Conservation (phyloP, 2,329 filamentous ascomycete species). For the Xylaria sp. region DNA sequence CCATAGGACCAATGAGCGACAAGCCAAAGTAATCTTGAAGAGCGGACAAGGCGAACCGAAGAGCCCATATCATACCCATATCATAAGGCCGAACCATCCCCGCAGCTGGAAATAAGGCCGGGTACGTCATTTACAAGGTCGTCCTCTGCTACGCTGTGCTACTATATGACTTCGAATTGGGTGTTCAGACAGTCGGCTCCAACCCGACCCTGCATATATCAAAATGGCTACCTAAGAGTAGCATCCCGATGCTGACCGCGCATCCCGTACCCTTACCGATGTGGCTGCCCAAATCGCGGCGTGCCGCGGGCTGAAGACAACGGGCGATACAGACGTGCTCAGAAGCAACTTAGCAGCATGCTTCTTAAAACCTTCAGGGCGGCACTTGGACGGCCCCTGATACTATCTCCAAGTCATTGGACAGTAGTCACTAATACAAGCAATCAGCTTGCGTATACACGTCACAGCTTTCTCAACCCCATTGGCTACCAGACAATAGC, state of each 20-base stretch:
- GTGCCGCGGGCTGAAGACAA: constrained; percentile 1
- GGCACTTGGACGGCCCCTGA: constrained; percentile 4
- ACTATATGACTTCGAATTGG: neutral
- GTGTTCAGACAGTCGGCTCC: neutral
- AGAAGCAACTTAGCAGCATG: constrained; percentile 13
- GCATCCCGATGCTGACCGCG: constrained; percentile 27
- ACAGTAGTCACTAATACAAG: constrained; percentile 11
- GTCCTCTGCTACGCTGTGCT: neutral
- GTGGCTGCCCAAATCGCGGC: neutral
- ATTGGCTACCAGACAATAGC: constrained; percentile 18
- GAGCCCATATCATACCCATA: neutral
- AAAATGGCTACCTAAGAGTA: constrained; percentile 9
- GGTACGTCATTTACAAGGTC: constrained; percentile 3
- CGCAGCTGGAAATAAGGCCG: neutral
- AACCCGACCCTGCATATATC: neutral
- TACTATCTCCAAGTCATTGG: constrained; percentile 10
- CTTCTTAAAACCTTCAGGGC: constrained; percentile 24
- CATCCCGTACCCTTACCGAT: constrained; percentile 6
- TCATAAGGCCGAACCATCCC: constrained; percentile 11
- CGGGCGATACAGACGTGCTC: neutral
- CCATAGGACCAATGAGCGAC: constrained; percentile 23
- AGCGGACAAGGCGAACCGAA: neutral
- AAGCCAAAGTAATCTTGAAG: neutral
- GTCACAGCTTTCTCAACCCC: constrained; percentile 2
- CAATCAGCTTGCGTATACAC: neutral